phyloP scores from a whole-genome alignment of 768 basidiomycete species.

The Trametes maxima region DNA sequence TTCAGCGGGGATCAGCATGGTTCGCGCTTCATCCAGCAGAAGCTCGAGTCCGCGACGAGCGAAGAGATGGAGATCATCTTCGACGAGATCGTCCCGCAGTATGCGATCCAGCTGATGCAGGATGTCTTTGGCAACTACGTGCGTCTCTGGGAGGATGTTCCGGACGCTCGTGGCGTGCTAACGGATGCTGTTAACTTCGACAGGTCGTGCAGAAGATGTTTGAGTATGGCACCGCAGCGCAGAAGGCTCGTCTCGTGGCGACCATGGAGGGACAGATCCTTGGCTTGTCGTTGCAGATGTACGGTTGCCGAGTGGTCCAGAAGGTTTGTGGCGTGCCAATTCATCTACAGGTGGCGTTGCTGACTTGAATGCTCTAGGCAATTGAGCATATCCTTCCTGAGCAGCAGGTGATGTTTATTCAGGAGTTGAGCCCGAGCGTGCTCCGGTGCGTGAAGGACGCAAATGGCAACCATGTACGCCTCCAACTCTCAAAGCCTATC shows the following conservation, averaged over 20 bases:
- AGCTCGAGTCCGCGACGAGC: constrained; percentile 71
- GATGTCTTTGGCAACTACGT: constrained; percentile 98
- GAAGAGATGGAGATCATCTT: constrained; percentile 83
- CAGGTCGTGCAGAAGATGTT: constrained; percentile 94
- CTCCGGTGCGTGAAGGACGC: constrained; percentile 87
- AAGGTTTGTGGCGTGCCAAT: constrained; percentile 59
- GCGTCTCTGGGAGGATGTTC: constrained; percentile 30
- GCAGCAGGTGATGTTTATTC: constrained; percentile 75
- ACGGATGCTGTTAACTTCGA: neutral
- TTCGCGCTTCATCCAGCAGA: constrained; percentile 96
- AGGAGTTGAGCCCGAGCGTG: constrained; percentile 78
- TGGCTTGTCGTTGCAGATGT: constrained; percentile 84
- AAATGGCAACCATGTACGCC: constrained; percentile 89
- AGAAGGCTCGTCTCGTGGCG: constrained; percentile 68
- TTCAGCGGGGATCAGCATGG: constrained; percentile 95
- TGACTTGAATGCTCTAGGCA: constrained; percentile 51
- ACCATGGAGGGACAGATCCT: constrained; percentile 81
- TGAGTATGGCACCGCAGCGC: constrained; percentile 78
- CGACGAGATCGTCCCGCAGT: constrained; percentile 82
- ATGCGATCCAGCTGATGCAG: constrained; percentile 75
- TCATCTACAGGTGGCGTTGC: neutral
- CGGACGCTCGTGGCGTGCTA: constrained; percentile 1
- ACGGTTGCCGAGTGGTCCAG: constrained; percentile 95
- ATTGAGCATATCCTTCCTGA: constrained; percentile 80
- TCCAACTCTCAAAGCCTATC: neutral